Conservation (phyloP, 2,329 filamentous ascomycete species). For the Plectosphaerella sp. region DNA sequence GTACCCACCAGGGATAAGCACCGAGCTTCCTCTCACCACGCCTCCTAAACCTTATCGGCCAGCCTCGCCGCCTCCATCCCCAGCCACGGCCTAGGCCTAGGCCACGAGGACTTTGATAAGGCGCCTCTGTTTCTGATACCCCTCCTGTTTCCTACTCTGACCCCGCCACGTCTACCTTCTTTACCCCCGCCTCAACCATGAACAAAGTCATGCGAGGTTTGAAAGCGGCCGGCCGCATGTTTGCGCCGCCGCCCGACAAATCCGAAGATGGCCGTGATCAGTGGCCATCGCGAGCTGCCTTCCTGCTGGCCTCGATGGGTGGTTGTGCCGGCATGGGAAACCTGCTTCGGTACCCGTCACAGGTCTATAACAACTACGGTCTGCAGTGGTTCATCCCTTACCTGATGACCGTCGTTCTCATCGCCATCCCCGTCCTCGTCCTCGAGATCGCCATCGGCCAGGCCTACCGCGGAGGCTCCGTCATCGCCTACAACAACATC, state of each 20-base stretch:
- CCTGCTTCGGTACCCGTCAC: slow-evolving; percentile 51
- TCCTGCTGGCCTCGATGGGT: slow-evolving; percentile 54
- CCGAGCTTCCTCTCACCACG: too few relatives aligned
- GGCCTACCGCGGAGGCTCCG: slow-evolving; percentile 50
- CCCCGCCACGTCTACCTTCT: too few relatives aligned
- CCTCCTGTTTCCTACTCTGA: too few relatives aligned
- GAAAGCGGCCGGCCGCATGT: slow-evolving; percentile 23
- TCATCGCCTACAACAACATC: slow-evolving; percentile 51
- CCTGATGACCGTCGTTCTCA: slow-evolving; percentile 46
- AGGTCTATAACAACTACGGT: slow-evolving; percentile 56
- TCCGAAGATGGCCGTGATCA: slow-evolving; percentile 42
- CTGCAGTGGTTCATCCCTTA: slow-evolving; percentile 59
- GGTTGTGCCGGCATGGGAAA: slow-evolving; percentile 56
- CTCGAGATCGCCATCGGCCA: slow-evolving; percentile 68
- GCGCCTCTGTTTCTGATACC: too few relatives aligned
- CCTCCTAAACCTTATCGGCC: too few relatives aligned
- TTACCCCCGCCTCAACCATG: neutral
- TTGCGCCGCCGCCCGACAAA: slow-evolving; percentile 30
- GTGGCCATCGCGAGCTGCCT: slow-evolving; percentile 50
- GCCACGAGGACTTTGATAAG: too few relatives aligned
- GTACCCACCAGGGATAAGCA: too few relatives aligned
- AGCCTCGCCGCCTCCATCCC: too few relatives aligned
- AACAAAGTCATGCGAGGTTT: slow-evolving; percentile 6
- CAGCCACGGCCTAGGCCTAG: too few relatives aligned
- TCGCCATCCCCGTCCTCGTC: slow-evolving; percentile 51